phyloP scores from a whole-genome alignment of 225 moss, liverwort and hornwort species.

The Pseudoscleropodium purum region DNA sequence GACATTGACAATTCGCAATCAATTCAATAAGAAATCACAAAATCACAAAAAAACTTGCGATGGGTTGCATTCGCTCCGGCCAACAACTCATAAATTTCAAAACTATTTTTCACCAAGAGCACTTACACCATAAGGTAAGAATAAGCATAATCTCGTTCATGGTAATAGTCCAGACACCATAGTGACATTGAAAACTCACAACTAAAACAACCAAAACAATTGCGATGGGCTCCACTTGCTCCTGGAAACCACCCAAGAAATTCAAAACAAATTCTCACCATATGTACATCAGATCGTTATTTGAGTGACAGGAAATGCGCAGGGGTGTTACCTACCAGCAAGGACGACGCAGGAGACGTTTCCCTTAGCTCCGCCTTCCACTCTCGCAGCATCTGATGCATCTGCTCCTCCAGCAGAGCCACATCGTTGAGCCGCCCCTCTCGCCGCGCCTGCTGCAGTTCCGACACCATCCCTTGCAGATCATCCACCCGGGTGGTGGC shows the following conservation, averaged over 20 bases:
- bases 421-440: slow-evolving; percentile 48
- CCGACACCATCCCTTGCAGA: slow-evolving; percentile 51
- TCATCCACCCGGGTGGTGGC: slow-evolving; percentile 45
- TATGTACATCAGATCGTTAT: background rate
- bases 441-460: slow-evolving; percentile 49
- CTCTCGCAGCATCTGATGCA: slow-evolving; percentile 60
- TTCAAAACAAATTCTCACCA: background rate
- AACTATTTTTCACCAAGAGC: background rate
- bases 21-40: background rate
- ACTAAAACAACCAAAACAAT: background rate
- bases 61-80: background rate
- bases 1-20: background rate
- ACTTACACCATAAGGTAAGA: background rate
- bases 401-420: slow-evolving; percentile 45
- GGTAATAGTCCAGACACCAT: background rate
- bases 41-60: background rate
- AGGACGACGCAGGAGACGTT: slow-evolving; percentile 39
- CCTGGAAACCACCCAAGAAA: background rate
- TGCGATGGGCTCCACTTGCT: background rate
- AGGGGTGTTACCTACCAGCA: slow-evolving; percentile 25
- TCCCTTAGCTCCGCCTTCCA: slow-evolving; percentile 59
- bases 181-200: background rate
- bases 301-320: background rate
- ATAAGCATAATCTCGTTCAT: background rate
- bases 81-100: background rate